phyloP scores from a whole-genome alignment of 2,329 filamentous ascomycete genomes.

The Magnaporthiopsis rhizophila region DNA sequence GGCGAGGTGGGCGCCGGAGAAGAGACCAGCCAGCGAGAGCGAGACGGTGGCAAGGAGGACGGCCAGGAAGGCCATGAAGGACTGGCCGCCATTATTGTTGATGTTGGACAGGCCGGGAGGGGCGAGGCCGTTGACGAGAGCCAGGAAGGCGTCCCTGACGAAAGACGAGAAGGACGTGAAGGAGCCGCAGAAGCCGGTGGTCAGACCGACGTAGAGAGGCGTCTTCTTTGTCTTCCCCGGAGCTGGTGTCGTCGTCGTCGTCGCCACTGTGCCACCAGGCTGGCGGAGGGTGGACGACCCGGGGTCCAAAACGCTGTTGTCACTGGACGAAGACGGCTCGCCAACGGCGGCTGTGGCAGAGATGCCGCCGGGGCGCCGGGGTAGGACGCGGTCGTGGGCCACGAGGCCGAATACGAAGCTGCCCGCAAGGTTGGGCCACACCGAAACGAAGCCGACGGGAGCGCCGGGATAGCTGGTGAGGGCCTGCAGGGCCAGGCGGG shows the following conservation, averaged over 20 bases:
- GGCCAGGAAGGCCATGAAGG: conserved; percentile 71
- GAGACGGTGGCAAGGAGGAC: conserved; percentile 66
- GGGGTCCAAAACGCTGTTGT: background rate
- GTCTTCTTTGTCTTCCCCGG: conserved; percentile 58
- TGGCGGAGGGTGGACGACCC: background rate
- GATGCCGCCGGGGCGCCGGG: conserved; percentile 15
- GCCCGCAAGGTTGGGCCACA: conserved; percentile 86
- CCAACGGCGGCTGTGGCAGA: background rate
- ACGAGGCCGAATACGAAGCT: conserved; percentile 81
- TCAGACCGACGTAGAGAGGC: conserved; percentile 64
- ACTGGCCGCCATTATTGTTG: conserved; percentile 54
- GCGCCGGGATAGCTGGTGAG: conserved; percentile 73
- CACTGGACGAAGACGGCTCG: background rate
- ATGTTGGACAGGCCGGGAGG: conserved; percentile 30
- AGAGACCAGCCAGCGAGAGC: conserved; percentile 61
- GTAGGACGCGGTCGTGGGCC: conserved; percentile 13
- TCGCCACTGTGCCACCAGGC: conserved; percentile 36
- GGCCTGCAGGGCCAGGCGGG: conserved; percentile 70
- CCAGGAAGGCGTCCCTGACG: conserved; percentile 58
- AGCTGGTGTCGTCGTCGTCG: conserved; percentile 36
- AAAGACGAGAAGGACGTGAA: conserved; percentile 66
- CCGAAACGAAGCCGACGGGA: conserved; percentile 62
- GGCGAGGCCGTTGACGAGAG: conserved; percentile 64
- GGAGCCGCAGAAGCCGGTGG: conserved; percentile 64
- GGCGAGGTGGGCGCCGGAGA: conserved; percentile 69